Evolutionary conservation across 1,139 yeast species (phyloP).

Genomic region (Debaryomycetaceae sp.): DNA sequence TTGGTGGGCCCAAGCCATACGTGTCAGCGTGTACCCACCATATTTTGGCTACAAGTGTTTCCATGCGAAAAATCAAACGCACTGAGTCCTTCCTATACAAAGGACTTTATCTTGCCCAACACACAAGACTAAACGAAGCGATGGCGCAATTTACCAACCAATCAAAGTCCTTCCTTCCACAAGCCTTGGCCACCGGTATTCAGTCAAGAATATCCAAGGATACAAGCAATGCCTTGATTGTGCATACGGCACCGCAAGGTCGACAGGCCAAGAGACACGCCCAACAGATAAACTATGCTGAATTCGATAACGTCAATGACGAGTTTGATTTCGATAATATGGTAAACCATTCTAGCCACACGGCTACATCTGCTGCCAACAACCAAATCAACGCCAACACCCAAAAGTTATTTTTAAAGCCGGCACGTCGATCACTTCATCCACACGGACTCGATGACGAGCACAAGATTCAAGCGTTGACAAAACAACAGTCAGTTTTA

Average conservation of each 20-base stretch:
- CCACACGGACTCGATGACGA: slow-evolving; percentile 20
- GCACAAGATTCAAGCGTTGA: slow-evolving; percentile 5
- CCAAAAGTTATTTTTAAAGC: slow-evolving; percentile 29
- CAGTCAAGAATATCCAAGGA: slow-evolving; percentile 62
- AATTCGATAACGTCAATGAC: slow-evolving; percentile 51
- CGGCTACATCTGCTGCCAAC: slow-evolving; percentile 17
- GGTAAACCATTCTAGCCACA: slow-evolving; percentile 20
- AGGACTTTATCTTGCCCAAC: no score
- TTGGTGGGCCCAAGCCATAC: no score
- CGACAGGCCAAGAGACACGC: slow-evolving; percentile 75
- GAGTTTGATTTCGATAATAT: slow-evolving; percentile 71
- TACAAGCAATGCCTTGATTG: slow-evolving; percentile 56
- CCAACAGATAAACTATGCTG: slow-evolving; percentile 79
- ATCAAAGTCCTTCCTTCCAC: slow-evolving; percentile 47
- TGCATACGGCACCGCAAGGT: slow-evolving; percentile 65
- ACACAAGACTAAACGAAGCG: no score
- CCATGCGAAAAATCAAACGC: no score
- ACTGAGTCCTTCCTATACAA: no score
- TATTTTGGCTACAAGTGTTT: no score
- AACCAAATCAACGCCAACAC: slow-evolving; percentile 23
- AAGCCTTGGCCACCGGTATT: slow-evolving; percentile 70
- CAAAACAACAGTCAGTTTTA: slow-evolving; percentile 28
- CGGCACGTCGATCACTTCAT: slow-evolving; percentile 31
- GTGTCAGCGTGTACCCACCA: no score
- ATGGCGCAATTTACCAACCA: slow-evolving; percentile 16